Conservation (phyloP, 345 rosid species). For the Ceriops zippeliana region DNA sequence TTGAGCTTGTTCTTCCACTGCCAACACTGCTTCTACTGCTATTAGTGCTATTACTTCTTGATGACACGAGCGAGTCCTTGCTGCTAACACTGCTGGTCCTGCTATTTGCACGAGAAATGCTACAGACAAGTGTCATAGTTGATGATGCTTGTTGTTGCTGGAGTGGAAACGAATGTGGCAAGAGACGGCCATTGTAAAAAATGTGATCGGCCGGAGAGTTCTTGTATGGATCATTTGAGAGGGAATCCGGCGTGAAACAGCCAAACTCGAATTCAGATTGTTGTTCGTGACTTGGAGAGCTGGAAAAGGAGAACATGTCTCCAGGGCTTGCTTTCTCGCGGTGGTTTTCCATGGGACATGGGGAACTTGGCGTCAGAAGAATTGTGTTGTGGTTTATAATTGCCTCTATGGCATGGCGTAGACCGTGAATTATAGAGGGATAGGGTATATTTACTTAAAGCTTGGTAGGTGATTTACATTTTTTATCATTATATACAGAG, state of each 20-base stretch:
- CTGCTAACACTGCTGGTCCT: conserved; percentile 52
- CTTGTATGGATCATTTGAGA: conserved; percentile 40
- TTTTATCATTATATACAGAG: too few relatives aligned
- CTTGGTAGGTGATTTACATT: neutral
- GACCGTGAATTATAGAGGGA: conserved; percentile 1
- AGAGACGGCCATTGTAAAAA: conserved; percentile 68
- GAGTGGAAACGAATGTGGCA: conserved; percentile 71
- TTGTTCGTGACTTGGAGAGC: conserved; percentile 30
- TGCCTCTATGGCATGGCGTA: conserved; percentile 6
- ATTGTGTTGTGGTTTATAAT: conserved; percentile 7
- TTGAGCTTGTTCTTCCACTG: conserved; percentile 62
- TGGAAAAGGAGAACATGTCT: conserved; percentile 46
- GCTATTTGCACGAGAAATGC: conserved; percentile 31
- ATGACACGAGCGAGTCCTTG: conserved; percentile 53
- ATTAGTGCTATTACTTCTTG: conserved; percentile 60
- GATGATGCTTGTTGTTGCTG: conserved; percentile 14
- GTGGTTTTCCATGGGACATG: conserved; percentile 33
- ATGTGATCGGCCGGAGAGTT: conserved; percentile 85
- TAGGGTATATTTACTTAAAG: too few relatives aligned
- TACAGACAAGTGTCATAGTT: neutral
- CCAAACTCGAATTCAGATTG: conserved; percentile 71
- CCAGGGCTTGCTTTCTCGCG: conserved; percentile 24
- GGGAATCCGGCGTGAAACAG: conserved; percentile 53
- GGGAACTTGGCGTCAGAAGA: neutral
- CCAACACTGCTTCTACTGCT: conserved; percentile 64